Evolutionary conservation across 257 asterid species (phyloP).

Genomic region (Solanum piurae): DNA sequence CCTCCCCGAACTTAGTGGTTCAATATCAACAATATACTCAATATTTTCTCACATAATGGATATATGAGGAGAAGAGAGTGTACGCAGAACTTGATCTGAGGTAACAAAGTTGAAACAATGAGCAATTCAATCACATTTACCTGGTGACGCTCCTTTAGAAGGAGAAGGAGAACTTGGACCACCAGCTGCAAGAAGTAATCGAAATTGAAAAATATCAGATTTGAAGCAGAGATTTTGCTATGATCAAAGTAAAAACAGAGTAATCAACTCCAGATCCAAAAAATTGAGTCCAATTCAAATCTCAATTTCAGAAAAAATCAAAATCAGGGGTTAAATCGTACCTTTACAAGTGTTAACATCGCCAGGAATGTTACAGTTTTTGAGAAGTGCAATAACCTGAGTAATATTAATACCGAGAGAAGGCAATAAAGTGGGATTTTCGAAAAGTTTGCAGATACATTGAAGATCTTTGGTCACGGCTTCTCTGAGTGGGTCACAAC

Average conservation of each 20-base stretch:
- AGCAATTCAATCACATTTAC: not conserved
- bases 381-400: conserved; percentile 33
- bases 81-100: not conserved
- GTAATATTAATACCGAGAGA: conserved; percentile 14
- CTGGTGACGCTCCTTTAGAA: not conserved
- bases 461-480: conserved; percentile 29
- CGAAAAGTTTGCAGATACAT: conserved; percentile 30
- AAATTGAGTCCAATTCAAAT: not conserved
- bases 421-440: conserved; percentile 4
- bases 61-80: too few relatives aligned
- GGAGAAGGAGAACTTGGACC: not conserved
- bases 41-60: not conserved
- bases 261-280: not conserved
- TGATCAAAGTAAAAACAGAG: not conserved
- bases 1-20: not conserved
- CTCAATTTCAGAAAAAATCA: not conserved
- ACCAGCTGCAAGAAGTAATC: not conserved
- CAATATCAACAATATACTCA: too few relatives aligned
- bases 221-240: not conserved
- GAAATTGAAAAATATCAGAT: not conserved
- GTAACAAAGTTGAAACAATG: not conserved
- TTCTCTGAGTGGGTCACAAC: conserved; percentile 27
- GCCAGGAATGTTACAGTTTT: conserved; percentile 10
- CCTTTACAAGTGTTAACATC: conserved; percentile 31
- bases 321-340: not conserved